Base-by-base conservation (phyloP, 164 flowering plant species). In the Houttuynia cordata region DNA sequence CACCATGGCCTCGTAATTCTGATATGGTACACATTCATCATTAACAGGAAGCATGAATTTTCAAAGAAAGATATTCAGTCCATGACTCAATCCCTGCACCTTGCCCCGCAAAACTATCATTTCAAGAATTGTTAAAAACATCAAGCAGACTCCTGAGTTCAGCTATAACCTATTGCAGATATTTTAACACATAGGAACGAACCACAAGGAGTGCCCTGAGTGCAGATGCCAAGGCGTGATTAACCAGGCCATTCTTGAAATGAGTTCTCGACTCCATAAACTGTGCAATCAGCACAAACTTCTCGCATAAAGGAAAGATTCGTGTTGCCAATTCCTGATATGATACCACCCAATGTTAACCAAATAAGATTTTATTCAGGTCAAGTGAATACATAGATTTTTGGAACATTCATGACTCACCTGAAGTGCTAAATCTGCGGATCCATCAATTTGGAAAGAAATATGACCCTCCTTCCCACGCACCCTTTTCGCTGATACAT, bases 181-280 rank as follows among this genome's bases (percentile, higher is more conserved):
- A 45, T 45, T 42, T 42, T 1, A 10, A 42, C 4, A 42, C 14
- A 57, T 15, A 65, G 50, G 42, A 58, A 81, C 84, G 57, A 83
- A 94, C 99, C 51, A 94, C 72, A 68, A 94, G 93, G 55, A 91
- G 78, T 50, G 96, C 78, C 69, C 93, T 78, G 24, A 94, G 78
- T 21, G 96, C 96, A 72, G 99, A 94, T 62, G 97, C 95, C 82
- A 94, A 94, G 64, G 97, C 99, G 80, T 94, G 99, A 79, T 88
- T 94, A 53, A 94, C 99, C 57, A 94, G 66, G 52, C 99, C 99
- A 68, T 75, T 83, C 82, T 85, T 85, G 80, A 94, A 94, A 62
- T 90, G 93, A 14, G 97, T 86, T 70, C 90, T 88, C 42, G 88
- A 83, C 71, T 93, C 99, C 45, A 91, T 96, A 83, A 93, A 93